Base-by-base conservation (phyloP, 2,329 filamentous ascomycete genomes). In the Aspergillus nomiae region DNA sequence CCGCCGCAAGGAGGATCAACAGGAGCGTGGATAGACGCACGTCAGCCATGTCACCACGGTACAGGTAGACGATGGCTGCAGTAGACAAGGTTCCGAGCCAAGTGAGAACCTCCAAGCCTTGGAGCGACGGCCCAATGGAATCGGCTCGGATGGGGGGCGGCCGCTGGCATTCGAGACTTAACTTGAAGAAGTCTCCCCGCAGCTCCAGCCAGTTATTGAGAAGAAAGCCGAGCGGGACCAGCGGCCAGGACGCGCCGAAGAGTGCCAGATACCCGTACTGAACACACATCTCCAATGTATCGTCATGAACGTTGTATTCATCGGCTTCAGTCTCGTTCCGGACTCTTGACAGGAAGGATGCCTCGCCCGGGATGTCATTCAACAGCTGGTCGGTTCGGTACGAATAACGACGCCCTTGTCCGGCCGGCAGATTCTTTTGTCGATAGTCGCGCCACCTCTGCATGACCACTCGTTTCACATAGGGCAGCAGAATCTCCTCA, bases 161-260 rank as follows among this genome's bases (percentile, higher is more conserved):
- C 4, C 95, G 89, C 72, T 94, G 90, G 83, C 92, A 94, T 76
- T 94, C 90, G 55, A 92, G 85, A 61, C 93, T 93, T 71, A 98
- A 96, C 78, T 99, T 99, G 80, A 97, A 86, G 2, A 94, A 94
- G 74, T 99, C 95, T 0, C 92, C 92, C 48, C 95, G 91, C 45
- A 98, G 86, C 76, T 98, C 95, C 62, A 99, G 82, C 93, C 94
- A 98, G 80, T 98, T 96, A 81, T 98, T 98, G 77, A 95, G 82
- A 14, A 98, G 81, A 81, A 98, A 98, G 1, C 91, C 94, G 61
- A 92, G 85, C 2, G 91, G 90, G 0, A 94, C 94, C n/a, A 98
- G 82, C 0, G 95, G 95, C 95, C 95, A 99, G 60, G 97, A 89
- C 2, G 95, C 91, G 0, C 92, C 95, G 77, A 98, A 98, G 11